Evolutionary conservation across 495 filamentous ascomycete species (phyloP).

Genomic region (Lophiostoma macrostomum): DNA sequence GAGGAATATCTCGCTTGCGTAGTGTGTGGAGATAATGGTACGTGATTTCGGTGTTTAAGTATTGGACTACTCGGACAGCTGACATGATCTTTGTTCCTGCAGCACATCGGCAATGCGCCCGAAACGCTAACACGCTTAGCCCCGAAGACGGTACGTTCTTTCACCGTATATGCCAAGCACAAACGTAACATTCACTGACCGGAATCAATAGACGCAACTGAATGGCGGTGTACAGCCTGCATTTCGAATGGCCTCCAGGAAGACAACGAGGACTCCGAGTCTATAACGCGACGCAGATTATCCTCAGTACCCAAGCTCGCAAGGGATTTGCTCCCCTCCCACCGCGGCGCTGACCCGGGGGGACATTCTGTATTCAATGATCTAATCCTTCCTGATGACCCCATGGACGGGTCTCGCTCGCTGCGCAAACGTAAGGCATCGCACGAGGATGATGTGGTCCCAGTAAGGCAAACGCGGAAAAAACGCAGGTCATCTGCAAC

Average conservation of each 20-base stretch:
- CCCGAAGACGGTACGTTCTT: slow-evolving; percentile 61
- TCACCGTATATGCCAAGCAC: not conserved
- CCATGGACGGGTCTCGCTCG: slow-evolving; percentile 79
- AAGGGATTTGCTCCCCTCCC: slow-evolving; percentile 72
- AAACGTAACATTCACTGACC: slow-evolving; percentile 13
- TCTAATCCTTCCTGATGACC: slow-evolving; percentile 74
- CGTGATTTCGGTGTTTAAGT: slow-evolving; percentile 32
- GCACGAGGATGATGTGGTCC: slow-evolving; percentile 49
- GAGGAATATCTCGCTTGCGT: slow-evolving; percentile 78
- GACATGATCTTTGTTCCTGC: slow-evolving; percentile 42
- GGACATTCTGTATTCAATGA: slow-evolving; percentile 84
- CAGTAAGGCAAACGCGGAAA: slow-evolving; percentile 38
- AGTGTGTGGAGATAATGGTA: slow-evolving; percentile 86
- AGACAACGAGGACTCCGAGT: slow-evolving; percentile 34
- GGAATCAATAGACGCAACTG: slow-evolving; percentile 50
- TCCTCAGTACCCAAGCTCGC: slow-evolving; percentile 47
- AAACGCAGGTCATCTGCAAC: slow-evolving; percentile 33
- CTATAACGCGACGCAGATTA: slow-evolving; percentile 38
- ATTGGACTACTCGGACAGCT: slow-evolving; percentile 34
- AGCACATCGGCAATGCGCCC: slow-evolving; percentile 94
- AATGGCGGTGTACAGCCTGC: slow-evolving; percentile 81
- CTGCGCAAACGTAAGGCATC: slow-evolving; percentile 81
- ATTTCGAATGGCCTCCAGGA: slow-evolving; percentile 59
- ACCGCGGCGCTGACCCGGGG: slow-evolving; percentile 64
- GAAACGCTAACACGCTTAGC: slow-evolving; percentile 68